A percentile compares a stretch with the other conserved stretches of the same genome.
These are phyloP conservation scores for Amyloporia xantha DNA, from an alignment of 768 basidiomycete species.

Conservation along the genomic window DNA sequence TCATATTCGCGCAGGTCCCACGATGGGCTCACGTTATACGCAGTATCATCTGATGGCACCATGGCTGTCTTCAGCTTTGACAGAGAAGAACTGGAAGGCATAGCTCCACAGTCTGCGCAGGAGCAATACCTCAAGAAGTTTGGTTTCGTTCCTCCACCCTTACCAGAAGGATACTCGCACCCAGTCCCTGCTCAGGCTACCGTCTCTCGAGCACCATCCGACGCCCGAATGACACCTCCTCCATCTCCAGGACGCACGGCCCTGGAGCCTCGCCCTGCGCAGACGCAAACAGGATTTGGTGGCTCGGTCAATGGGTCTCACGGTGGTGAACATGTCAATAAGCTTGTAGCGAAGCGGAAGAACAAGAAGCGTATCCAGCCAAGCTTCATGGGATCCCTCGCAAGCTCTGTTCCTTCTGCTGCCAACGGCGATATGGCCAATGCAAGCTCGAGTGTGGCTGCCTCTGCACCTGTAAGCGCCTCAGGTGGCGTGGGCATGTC, in stretches of 20 bases:
- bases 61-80: conserved; percentile 86
- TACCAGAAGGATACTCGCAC: conserved; percentile 71
- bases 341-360: conserved; percentile 68
- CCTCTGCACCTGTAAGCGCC: background rate
- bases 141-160: conserved; percentile 59
- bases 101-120: conserved; percentile 67
- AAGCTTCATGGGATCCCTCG: conserved; percentile 27
- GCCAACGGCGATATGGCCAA: conserved; percentile 9
- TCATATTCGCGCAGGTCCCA: conserved; percentile 57
- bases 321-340: conserved; percentile 56
- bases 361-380: conserved; percentile 63
- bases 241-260: conserved; percentile 35
- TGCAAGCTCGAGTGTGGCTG: conserved; percentile 5
- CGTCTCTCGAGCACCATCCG: conserved; percentile 3
- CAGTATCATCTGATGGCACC: conserved; percentile 93
- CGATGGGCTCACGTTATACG: conserved; percentile 89
- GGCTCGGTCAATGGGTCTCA: conserved; percentile 6
- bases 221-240: conserved; percentile 36
- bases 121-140: conserved; percentile 79
- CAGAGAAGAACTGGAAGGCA: conserved; percentile 71
- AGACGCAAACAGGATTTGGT: conserved; percentile 38
- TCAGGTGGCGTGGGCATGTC: conserved; percentile 5
- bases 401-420: conserved; percentile 31
- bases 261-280: conserved; percentile 18
- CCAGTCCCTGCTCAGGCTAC: conserved; percentile 4